A percentile compares a stretch with the other conserved stretches of the same genome.
Conservation (phyloP, 2,329 filamentous ascomycete species). For the Penicillium palitans region DNA sequence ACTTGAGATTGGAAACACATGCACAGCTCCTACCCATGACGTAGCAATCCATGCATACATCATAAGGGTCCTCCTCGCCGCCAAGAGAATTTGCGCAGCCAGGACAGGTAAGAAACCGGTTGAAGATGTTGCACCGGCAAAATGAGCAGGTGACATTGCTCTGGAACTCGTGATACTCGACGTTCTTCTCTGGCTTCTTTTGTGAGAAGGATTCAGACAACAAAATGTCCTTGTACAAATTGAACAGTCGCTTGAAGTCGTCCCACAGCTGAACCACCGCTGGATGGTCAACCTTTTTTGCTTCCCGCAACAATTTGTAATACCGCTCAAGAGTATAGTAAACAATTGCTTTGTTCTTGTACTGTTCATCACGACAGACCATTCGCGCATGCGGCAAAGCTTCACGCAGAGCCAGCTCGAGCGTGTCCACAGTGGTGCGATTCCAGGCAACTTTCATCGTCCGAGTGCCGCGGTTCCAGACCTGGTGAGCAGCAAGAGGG, state of each 20-base stretch:
- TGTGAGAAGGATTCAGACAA: conserved; percentile 82
- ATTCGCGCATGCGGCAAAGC: conserved; percentile 84
- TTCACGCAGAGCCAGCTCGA: conserved; percentile 81
- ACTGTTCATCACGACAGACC: conserved; percentile 95
- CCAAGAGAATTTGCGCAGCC: conserved; percentile 69
- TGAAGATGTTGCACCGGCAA: conserved; percentile 95
- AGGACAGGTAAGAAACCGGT: conserved; percentile 90
- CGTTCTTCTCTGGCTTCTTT: conserved; percentile 59
- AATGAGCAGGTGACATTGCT: conserved; percentile 94
- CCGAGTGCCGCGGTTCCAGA: conserved; percentile 94
- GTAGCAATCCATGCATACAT: conserved; percentile 98
- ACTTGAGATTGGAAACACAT: conserved; percentile 80
- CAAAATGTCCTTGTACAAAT: conserved; percentile 74
- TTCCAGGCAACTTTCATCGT: conserved; percentile 99
- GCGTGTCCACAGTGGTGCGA: conserved; percentile 84
- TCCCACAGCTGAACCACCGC: conserved; percentile 70
- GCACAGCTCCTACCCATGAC: conserved; percentile 93
- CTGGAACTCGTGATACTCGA: conserved; percentile 79
- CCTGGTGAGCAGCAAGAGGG: conserved; percentile 90
- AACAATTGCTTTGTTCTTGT: conserved; percentile 96
- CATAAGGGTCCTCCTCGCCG: conserved; percentile 79
- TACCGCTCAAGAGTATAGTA: conserved; percentile 87
- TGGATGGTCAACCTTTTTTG: conserved; percentile 48
- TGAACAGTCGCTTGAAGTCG: conserved; percentile 80
- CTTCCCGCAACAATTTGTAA: conserved; percentile 57